Base-by-base conservation (phyloP, 2,329 filamentous ascomycete genomes). In the Pyrenophora teres region DNA sequence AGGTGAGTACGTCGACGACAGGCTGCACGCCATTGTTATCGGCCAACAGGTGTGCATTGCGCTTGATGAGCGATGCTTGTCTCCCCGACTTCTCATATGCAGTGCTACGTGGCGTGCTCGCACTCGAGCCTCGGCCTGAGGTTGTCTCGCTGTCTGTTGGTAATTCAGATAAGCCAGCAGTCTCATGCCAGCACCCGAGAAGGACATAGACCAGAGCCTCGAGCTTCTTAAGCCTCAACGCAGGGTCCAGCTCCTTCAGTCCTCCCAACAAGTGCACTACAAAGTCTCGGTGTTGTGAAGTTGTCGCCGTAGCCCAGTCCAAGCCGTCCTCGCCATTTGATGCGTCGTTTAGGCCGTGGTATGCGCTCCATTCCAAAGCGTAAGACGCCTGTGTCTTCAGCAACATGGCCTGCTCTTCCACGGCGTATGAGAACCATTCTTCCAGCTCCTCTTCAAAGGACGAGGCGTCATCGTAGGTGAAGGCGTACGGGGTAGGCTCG, bases 371-470 rank as follows among this genome's bases (percentile, higher is more conserved):
- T 67, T 87, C 83, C 69, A 85, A 83, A 58, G 92, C 84, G 68
- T 96, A 97, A 2, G 87, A 86, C 32, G 85, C 81, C 67, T 90
- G 89, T 16, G 89, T 87, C 46, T 87, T 84, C 46, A 89, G 83
- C 41, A 97, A 79, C 65, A 92, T 87, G 40, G 87, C 82, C 76
- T 90, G 89, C 70, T 97, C 92, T 74, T 89, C 89, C 56, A 91
- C 87, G 63, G 89, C 88, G 75, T 97, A 97, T 46, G 88, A 86
- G 74, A 99, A 99, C 94, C 94, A 99, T 76, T 99, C 94, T 70
- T 97, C 91, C 40, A 99, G 81, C 78, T 99, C 94, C 58, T 94
- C 90, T 15, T 89, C 85, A 63, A 96, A 87, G 0, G 73, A 76
- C 15, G 79, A 76, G 6, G 78, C 74, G 65, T 81, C 79, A 40